Evolutionary conservation across 2,329 filamentous ascomycete species (phyloP), one percentile per base, ranked within the genome.

Genomic region (Verticillium nonalfalfae): DNA sequence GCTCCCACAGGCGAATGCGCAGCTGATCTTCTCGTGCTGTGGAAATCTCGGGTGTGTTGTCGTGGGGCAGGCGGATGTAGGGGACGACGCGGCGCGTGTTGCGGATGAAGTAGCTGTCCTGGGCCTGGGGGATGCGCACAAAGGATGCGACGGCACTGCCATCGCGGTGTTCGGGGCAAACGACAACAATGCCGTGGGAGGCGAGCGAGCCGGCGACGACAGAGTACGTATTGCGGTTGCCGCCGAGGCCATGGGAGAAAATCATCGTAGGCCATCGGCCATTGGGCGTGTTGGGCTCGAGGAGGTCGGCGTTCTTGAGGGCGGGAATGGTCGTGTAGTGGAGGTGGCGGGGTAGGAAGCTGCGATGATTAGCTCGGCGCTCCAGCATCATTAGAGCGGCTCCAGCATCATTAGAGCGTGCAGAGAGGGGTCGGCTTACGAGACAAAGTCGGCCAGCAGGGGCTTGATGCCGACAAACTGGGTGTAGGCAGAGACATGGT

Each of bases 181-280:
- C 78, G 2, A 96, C 91, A 7, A 95, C 85, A 26, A 93, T 81
- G 50, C 92, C 92, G 69, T 95, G 88, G 21, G 90, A 92, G 4
- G 92, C 90, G 34, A 96, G 76, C 0, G 90, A 91, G 15, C 90
- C 90, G 18, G 84, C 88, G 31, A 96, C 77, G 69, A 93, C 89
- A n/a, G 90, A 94, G 76, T 96, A 96, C 11, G 90, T 86, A 69
- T 95, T 95, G 66, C 90, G 84, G 63, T 85, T 88, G 40, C 92
- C 92, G 40, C 90, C 92, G 1, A 96, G 80, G 1, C 92, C 92
- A 71, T 96, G 92, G 1, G 91, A 95, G 75, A 96, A 96, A 64
- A 96, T 80, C 78, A 92, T 87, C 0, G 91, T 89, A 0, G 92
- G 91, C 89, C 90, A 95, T 76, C 85, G 79, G 61, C 79, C 76